These are phyloP conservation scores for Bacterosira constricta DNA, from an alignment of 108 stramenopile species.

Conservation along the genomic window DNA sequence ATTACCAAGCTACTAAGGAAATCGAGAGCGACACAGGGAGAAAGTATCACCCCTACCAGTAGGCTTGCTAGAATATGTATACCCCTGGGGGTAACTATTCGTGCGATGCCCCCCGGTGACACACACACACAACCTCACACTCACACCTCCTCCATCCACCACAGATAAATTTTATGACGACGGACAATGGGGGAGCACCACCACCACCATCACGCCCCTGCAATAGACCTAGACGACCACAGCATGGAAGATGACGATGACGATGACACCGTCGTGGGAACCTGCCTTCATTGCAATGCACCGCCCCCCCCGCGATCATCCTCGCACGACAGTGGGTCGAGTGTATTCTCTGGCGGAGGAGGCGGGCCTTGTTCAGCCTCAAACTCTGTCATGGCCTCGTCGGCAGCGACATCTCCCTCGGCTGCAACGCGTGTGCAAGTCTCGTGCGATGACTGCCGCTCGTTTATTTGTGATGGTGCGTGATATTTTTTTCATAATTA, in stretches of 20 bases:
- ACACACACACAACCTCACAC: too few relatives aligned
- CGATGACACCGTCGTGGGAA: conserved; percentile 53
- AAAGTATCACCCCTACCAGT: too few relatives aligned
- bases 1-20: too few relatives aligned
- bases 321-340: conserved; percentile 30
- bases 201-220: not conserved
- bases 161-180: too few relatives aligned
- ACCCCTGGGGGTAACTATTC: too few relatives aligned
- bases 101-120: too few relatives aligned
- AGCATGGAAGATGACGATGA: conserved; percentile 41
- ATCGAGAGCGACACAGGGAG: too few relatives aligned
- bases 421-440: conserved; percentile 69
- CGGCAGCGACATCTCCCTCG: conserved; percentile 15
- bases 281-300: conserved; percentile 49
- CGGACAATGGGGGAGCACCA: conserved; percentile 3
- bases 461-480: conserved; percentile 77
- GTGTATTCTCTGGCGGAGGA: conserved; percentile 30
- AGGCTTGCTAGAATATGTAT: too few relatives aligned
- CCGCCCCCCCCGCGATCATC: conserved; percentile 41
- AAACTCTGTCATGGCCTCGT: conserved; percentile 23
- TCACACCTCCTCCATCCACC: too few relatives aligned
- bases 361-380: conserved; percentile 32
- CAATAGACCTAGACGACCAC: conserved; percentile 27
- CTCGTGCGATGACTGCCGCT: conserved; percentile 86
- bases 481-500: too few relatives aligned